Evolutionary conservation across 306 rosid species (phyloP), one percentile per base, ranked within the genome.

Genomic region (Cucurbita argyrosperma): DNA sequence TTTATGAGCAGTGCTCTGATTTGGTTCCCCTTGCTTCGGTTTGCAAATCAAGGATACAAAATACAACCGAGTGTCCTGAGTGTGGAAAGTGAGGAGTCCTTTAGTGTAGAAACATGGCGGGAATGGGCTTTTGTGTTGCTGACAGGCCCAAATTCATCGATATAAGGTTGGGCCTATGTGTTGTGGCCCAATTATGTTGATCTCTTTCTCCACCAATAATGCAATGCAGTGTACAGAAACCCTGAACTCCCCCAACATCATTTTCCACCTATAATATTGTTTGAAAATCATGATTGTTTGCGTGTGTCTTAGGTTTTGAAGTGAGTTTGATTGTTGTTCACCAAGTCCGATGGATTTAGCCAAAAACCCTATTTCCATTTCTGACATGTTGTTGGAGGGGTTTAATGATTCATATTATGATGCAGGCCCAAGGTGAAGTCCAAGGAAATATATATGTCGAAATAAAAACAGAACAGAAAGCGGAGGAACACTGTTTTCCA

Each of bases 321-420:
- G 85, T 84, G 90, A 90, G 90, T 83, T 87, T 72, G 59, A 87
- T 73, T 76, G 72, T 5, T 75, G 72, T 67, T 72, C 77, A 82
- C 76, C 53, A 78, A 87, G 87, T 88, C 80, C 83, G 83, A 75
- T 90, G 85, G 96, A 92, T 92, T 92, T 87, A 96, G 90, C 95
- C 82, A 78, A 23, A 26, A 26, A 26, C 30, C 30, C 30, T 26
- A 26, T 26, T 26, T 26, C 30, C 30, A 26, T 26, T 26, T 26
- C 30, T 26, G 30, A 26, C 30, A 2, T 1, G 30, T 26, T 26
- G 30, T 26, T 26, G 2, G 30, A 26, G 30, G 30, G 30, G 30
- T 26, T 26, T 26, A 26, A 26, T 26, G 30, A 26, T 26, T 26
- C 30, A 26, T 26, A 26, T 26, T 26, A 26, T 1, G 30, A 26